Evolutionary conservation across 257 asterid species (phyloP), one percentile per base, ranked within the genome.

Genomic region (Ballota nigra): DNA sequence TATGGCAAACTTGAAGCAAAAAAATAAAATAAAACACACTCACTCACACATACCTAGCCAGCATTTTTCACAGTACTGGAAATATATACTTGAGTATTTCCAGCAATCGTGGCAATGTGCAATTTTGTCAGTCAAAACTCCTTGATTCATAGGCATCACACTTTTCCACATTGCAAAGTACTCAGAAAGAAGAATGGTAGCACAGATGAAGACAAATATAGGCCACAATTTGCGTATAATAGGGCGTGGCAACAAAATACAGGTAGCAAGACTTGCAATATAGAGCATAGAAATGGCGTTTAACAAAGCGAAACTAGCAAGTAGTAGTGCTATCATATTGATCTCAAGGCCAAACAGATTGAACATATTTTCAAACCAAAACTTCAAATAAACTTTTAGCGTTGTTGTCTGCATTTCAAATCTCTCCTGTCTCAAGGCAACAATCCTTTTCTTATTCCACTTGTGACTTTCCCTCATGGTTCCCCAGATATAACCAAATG

Each of bases 291-390:
- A 95, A 76, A 89, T 72, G 38, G 93, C 95, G 77, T 95, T 95
- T 45, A 95, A 78, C 83, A 95, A 75, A 40, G 97, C 99, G 73
- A 95, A 95, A 82, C 99, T 95, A 71, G 99, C 89, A 49, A 95
- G 82, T 34, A 95, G 86, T 68, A 95, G 81, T 12, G 86, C 96
- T 34, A 89, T 80, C 99, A 95, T 95, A 78, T 87, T 92, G 77
- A 95, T 92, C 96, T 95, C 98, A 66, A 95, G 99, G 55, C 99
- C 99, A 73, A 89, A 89, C 53, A 95, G 94, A 76, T 88, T 95
- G 84, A 89, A 95, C 97, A 95, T 81, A 77, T 95, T 95, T 77
- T 95, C 99, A 47, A 85, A 80, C 99, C 99, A 92, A 83, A 89
- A 95, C 83, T 87, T 95, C 84, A 95, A 75, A 77, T 95, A 95